Evolutionary conservation across 2,329 filamentous ascomycete genomes (phyloP).

Genomic region (Epichloe sp.): DNA sequence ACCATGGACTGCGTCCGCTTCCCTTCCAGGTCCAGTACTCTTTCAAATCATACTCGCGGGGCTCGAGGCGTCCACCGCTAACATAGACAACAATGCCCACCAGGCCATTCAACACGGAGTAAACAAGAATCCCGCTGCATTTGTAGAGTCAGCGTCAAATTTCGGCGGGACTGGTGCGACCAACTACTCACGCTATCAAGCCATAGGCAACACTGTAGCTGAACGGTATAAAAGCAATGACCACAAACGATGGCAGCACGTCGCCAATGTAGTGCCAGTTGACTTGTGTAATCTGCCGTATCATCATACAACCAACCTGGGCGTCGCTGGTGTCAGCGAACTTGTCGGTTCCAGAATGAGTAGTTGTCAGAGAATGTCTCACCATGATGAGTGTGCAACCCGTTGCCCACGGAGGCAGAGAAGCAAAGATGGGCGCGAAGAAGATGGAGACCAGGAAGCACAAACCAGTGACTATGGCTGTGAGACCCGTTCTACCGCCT

Average conservation of each 20-base stretch:
- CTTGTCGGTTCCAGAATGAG: neutral
- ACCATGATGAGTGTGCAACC: constrained; percentile 59
- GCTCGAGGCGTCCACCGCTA: constrained; percentile 30
- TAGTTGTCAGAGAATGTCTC: neutral
- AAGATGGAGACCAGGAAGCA: constrained; percentile 62
- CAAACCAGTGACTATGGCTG: constrained; percentile 53
- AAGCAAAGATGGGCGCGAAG: constrained; percentile 65
- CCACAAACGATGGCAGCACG: constrained; percentile 62
- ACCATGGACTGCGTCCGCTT: constrained; percentile 33
- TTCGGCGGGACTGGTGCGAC: neutral
- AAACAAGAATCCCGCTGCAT: constrained; percentile 38
- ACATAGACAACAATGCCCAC: constrained; percentile 31
- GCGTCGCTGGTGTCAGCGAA: neutral
- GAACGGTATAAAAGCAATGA: constrained; percentile 63
- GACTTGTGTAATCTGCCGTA: constrained; percentile 58
- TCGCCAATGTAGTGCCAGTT: constrained; percentile 70
- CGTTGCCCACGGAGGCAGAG: constrained; percentile 66
- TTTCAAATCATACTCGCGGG: constrained; percentile 39
- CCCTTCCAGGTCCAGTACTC: constrained; percentile 44
- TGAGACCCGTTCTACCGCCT: constrained; percentile 60
- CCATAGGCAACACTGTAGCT: constrained; percentile 70
- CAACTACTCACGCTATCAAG: constrained; percentile 49
- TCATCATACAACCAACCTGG: constrained; percentile 65
- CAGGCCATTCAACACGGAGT: constrained; percentile 35
- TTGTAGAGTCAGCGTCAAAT: constrained; percentile 2